These are phyloP conservation scores for Debaryomyces sp. DNA, from an alignment of 1,139 yeast species.

Conservation along the genomic window DNA sequence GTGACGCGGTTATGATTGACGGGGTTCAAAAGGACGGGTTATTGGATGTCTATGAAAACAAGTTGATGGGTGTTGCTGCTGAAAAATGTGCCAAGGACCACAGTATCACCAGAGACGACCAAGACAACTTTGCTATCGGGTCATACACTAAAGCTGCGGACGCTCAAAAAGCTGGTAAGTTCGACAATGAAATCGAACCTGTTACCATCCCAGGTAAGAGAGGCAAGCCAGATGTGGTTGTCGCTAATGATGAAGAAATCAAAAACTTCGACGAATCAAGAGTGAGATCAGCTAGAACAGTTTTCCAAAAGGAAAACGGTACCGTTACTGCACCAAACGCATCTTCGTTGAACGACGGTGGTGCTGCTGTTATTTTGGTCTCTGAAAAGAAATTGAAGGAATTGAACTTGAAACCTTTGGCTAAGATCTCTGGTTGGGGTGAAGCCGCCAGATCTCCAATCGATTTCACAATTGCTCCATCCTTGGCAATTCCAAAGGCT, in stretches of 20 bases:
- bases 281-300: slow-evolving; percentile 79
- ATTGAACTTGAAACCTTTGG: slow-evolving; percentile 78
- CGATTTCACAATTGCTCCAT: slow-evolving; percentile 89
- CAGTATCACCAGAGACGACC: slow-evolving; percentile 59
- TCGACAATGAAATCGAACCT: slow-evolving; percentile 75
- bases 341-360: slow-evolving; percentile 92
- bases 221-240: slow-evolving; percentile 79
- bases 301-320: slow-evolving; percentile 82
- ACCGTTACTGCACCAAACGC: slow-evolving; percentile 94
- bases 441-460: slow-evolving; percentile 91
- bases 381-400: slow-evolving; percentile 77
- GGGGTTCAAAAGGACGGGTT: slow-evolving; percentile 87
- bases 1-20: slow-evolving; percentile 72
- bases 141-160: slow-evolving; percentile 74
- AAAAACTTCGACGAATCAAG: slow-evolving; percentile 68
- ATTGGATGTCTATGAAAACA: slow-evolving; percentile 78
- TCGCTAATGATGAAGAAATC: slow-evolving; percentile 70
- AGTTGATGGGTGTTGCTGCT: slow-evolving; percentile 91
- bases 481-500: slow-evolving; percentile 89
- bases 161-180: slow-evolving; percentile 78
- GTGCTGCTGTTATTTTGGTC: slow-evolving; percentile 83
- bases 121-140: slow-evolving; percentile 63
- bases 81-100: slow-evolving; percentile 85
- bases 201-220: slow-evolving; percentile 80
- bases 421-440: slow-evolving; percentile 86